phyloP scores from a whole-genome alignment of 2,329 filamentous ascomycete genomes.

The Trichoderma koningii region DNA sequence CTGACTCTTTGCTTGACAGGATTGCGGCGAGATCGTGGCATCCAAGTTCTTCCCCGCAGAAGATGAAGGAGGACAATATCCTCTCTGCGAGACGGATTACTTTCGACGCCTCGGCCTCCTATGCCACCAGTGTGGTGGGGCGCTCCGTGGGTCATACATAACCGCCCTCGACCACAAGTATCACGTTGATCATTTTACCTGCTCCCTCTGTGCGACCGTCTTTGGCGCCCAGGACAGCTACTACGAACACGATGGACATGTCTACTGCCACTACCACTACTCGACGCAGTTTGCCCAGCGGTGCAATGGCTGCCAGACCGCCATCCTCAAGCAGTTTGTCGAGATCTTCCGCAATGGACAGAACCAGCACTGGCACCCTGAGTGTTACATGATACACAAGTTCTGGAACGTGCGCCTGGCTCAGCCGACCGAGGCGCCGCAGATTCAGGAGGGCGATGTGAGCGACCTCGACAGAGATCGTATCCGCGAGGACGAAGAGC shows the following conservation, averaged over 20 bases:
- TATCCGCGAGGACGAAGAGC: conserved; percentile 84
- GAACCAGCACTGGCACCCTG: conserved; percentile 98
- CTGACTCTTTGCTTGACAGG: conserved; percentile 54
- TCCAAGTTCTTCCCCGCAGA: conserved; percentile 99
- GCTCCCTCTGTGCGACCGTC: conserved; percentile 94
- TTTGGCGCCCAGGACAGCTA: conserved; percentile 98
- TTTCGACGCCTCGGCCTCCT: conserved; percentile 89
- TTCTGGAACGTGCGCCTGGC: conserved; percentile 97
- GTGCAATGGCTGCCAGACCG: conserved; percentile 95
- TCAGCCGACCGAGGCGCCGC: conserved; percentile 56
- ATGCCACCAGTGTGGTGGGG: conserved; percentile 89
- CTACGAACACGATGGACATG: conserved; percentile 94
- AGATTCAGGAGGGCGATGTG: conserved; percentile 47
- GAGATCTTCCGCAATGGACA: conserved; percentile 98
- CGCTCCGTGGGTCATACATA: conserved; percentile 94
- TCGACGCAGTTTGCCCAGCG: conserved; percentile 95
- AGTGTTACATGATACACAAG: conserved; percentile 99
- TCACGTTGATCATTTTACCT: conserved; percentile 98
- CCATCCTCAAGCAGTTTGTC: conserved; percentile 97
- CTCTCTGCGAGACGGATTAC: conserved; percentile 96
- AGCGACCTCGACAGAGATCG: conserved; percentile 66
- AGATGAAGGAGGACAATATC: conserved; percentile 86
- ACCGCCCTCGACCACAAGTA: conserved; percentile 97
- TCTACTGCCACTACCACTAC: conserved; percentile 99
- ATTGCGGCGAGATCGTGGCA: conserved; percentile 94